These are phyloP conservation scores for Linanthus parryae DNA, from an alignment of 148 eudicot species.

Conservation along the genomic window DNA sequence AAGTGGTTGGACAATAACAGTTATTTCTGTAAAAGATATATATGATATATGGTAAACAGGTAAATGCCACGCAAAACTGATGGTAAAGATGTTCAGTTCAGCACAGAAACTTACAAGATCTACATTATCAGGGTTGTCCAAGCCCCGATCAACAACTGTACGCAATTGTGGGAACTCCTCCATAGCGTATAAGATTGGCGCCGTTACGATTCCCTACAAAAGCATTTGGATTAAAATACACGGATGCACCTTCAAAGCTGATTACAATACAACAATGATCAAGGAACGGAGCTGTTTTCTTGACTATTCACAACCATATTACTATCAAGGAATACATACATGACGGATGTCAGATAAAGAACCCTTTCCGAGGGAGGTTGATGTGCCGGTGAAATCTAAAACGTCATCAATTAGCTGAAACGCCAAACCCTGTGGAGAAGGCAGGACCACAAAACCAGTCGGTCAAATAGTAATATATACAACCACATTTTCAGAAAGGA, in stretches of 20 bases:
- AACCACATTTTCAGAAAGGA: neutral
- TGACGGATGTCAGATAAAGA: slow-evolving; percentile 90
- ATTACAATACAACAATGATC: no score
- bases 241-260: no score
- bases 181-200: slow-evolving; percentile 85
- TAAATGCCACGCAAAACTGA: neutral
- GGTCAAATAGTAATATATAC: neutral
- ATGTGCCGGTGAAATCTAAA: slow-evolving; percentile 93
- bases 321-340: no score
- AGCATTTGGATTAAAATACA: no score
- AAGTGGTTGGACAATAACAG: no score
- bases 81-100: no score
- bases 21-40: no score
- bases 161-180: slow-evolving; percentile 89
- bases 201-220: slow-evolving; percentile 78
- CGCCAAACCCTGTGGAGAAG: slow-evolving; percentile 72
- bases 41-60: no score
- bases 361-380: slow-evolving; percentile 90
- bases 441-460: slow-evolving; percentile 8
- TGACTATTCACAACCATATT: no score
- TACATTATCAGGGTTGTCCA: slow-evolving; percentile 60
- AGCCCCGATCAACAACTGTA: slow-evolving; percentile 62
- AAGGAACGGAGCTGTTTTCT: no score
- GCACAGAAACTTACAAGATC: slow-evolving; percentile 71
- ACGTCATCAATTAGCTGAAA: slow-evolving; percentile 88